Evolutionary conservation across 1,284 basidiomycete genomes (phyloP).

Genomic region (Exobasidium cylindrosporum): DNA sequence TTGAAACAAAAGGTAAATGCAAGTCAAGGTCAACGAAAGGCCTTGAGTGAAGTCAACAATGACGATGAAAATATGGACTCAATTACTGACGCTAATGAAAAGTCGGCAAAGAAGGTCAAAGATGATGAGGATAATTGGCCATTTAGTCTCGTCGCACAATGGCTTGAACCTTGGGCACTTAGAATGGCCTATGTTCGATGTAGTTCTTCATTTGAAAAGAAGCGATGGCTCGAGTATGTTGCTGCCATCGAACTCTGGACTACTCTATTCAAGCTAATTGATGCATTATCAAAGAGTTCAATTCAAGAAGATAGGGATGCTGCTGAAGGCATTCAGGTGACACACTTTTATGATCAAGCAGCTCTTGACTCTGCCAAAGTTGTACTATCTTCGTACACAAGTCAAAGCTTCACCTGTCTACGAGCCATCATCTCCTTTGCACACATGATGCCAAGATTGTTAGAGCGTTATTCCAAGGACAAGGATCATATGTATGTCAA

Average conservation of each 20-base stretch:
- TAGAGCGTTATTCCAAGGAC: slow-evolving; percentile 46
- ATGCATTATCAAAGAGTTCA: slow-evolving; percentile 40
- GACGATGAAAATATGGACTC: not conserved
- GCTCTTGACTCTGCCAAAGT: slow-evolving; percentile 41
- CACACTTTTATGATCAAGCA: slow-evolving; percentile 50
- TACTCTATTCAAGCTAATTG: slow-evolving; percentile 43
- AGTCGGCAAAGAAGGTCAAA: slow-evolving; percentile 8
- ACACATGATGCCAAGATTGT: slow-evolving; percentile 46
- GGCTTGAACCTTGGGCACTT: slow-evolving; percentile 52
- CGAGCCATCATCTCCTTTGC: slow-evolving; percentile 45
- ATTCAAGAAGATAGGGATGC: slow-evolving; percentile 31
- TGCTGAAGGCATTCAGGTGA: slow-evolving; percentile 46
- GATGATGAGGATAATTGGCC: slow-evolving; percentile 24
- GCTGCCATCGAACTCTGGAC: slow-evolving; percentile 50
- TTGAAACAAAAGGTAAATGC: slow-evolving; percentile 8
- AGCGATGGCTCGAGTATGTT: slow-evolving; percentile 50
- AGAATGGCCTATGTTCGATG: slow-evolving; percentile 44
- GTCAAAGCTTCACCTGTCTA: slow-evolving; percentile 50
- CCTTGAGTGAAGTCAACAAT: not conserved
- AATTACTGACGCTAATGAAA: not conserved
- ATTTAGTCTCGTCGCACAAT: slow-evolving; percentile 36
- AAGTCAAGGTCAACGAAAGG: not conserved
- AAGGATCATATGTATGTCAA: slow-evolving; percentile 50
- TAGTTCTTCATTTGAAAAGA: slow-evolving; percentile 34
- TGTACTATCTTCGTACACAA: slow-evolving; percentile 40